Evolutionary conservation across 2,329 filamentous ascomycete species (phyloP), one percentile per base, ranked within the genome.

Genomic region (Xylaria sp.): DNA sequence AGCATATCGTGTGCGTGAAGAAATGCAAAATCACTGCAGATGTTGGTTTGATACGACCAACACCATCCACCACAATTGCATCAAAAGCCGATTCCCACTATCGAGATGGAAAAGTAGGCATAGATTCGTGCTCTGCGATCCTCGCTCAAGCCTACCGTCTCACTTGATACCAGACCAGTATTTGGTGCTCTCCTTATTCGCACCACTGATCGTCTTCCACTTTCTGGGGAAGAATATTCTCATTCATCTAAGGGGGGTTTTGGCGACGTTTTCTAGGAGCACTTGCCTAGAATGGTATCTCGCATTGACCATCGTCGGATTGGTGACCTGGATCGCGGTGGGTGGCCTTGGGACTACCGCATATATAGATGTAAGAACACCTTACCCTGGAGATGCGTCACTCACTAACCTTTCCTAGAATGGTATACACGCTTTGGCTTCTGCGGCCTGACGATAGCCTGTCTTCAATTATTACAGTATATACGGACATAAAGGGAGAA

Each of bases 311-410:
- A 54, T 71, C 23, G n/a, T 75, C 58, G 74, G 69, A 42, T 10
- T 73, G 11, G 51, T 53, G n/a, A 74, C 69, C 28, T 74, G 74
- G 74, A 49, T 64, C 42, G 28, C 71, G 2, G 71, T 68, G 44
- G 64, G 69, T 31, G 42, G 58, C 44, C 40, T 56, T 31, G 44
- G 44, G 26, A 23, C 20, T 40, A 48, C 59, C 40, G 15, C 13
- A 42, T 57, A 49, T 13, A 31, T 26, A 58, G 17, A 48, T 36
- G 67, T 69, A 44, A 67, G 67, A 49, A 42, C 36, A 44, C 26
- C 23, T 28, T 33, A 57, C 42, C n/a, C 49, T 48, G 11, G 20
- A 26, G 60, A 36, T 9, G 42, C 2, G 9, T 17, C 15, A 46
- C 33, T 20, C 23, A 33, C 62, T 65, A 33, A 68, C 38, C 15